Conservation (phyloP, 2,329 filamentous ascomycete genomes). For the Periconia macrospinosa region DNA sequence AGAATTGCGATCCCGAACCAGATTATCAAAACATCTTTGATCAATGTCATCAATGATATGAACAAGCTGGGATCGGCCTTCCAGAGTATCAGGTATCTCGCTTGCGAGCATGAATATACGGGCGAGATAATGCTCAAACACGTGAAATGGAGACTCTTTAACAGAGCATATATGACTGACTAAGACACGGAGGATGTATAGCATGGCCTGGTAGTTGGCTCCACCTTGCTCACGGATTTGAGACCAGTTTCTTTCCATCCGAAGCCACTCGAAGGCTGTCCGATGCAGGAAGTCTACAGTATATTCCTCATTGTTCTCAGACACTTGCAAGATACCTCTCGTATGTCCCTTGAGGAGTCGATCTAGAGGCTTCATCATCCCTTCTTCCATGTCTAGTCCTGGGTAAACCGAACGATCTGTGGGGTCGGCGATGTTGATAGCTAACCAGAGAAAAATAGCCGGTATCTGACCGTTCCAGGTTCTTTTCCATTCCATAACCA, state of each 20-base stretch:
- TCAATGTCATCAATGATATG: background rate
- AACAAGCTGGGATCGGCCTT: background rate
- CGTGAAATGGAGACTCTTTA: background rate
- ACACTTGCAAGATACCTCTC: background rate
- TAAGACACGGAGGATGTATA: background rate
- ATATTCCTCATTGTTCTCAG: background rate
- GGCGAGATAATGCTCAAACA: background rate
- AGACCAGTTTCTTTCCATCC: background rate
- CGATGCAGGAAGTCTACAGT: background rate
- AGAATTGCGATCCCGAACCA: too few relatives aligned
- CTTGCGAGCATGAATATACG: background rate
- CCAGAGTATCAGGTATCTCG: background rate
- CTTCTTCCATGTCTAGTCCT: background rate
- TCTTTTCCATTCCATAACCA: background rate
- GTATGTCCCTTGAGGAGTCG: background rate
- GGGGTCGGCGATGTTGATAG: background rate
- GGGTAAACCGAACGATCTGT: background rate
- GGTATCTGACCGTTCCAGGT: background rate
- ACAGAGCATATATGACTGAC: background rate
- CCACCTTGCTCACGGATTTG: background rate
- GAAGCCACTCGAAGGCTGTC: background rate
- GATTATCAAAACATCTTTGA: background rate
- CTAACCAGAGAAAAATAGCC: background rate
- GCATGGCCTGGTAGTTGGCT: background rate
- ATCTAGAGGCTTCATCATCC: background rate